Conservation (phyloP, 768 basidiomycete species). For the Podaxis sp. region DNA sequence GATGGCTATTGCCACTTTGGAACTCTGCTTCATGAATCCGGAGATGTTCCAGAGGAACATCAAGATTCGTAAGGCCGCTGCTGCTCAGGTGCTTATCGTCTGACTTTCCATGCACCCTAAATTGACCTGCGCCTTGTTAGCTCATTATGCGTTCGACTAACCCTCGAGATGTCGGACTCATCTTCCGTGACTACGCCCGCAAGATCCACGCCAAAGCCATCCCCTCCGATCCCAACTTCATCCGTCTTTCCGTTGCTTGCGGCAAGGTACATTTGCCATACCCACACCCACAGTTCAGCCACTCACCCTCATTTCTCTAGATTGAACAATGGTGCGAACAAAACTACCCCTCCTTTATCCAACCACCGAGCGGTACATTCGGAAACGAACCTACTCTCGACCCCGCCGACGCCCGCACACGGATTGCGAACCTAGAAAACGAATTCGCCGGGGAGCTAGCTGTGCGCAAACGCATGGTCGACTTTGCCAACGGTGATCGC, state of each 20-base stretch:
- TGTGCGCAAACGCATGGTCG: slow-evolving; percentile 25
- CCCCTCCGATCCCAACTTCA: slow-evolving; percentile 82
- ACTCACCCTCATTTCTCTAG: slow-evolving; percentile 28
- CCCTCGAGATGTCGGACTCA: slow-evolving; percentile 83
- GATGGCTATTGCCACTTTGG: slow-evolving; percentile 95
- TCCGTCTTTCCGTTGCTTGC: slow-evolving; percentile 78
- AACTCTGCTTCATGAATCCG: slow-evolving; percentile 91
- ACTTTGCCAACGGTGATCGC: slow-evolving; percentile 13
- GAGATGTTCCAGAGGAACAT: slow-evolving; percentile 82
- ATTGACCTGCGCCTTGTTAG: slow-evolving; percentile 31
- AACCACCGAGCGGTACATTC: slow-evolving; percentile 17
- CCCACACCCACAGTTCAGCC: background rate
- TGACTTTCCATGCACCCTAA: background rate
- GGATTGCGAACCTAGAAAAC: slow-evolving; percentile 41
- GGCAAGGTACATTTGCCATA: slow-evolving; percentile 46
- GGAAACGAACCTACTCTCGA: slow-evolving; percentile 30
- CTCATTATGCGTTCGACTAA: slow-evolving; percentile 92
- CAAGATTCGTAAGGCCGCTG: slow-evolving; percentile 92
- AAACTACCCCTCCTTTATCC: slow-evolving; percentile 89
- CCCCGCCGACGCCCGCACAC: slow-evolving; percentile 51
- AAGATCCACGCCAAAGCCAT: slow-evolving; percentile 77
- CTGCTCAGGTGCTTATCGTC: slow-evolving; percentile 59
- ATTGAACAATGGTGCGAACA: slow-evolving; percentile 95
- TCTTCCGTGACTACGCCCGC: slow-evolving; percentile 81
- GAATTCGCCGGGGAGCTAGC: slow-evolving; percentile 33